Base-by-base conservation (phyloP, 768 basidiomycete species). In the Udeniomyces megalosporus region DNA sequence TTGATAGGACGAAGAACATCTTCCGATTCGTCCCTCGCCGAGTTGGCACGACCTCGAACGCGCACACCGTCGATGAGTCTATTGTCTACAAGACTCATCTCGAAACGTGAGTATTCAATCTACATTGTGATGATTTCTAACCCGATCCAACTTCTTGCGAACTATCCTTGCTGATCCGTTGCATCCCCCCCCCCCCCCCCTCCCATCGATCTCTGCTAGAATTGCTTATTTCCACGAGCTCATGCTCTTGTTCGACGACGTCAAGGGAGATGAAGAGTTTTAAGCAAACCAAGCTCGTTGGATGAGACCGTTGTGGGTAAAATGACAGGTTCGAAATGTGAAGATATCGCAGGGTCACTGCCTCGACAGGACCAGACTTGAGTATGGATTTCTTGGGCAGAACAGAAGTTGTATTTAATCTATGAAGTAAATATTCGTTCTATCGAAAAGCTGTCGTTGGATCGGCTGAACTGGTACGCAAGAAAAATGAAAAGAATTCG, bases 1-100 rank as follows among this genome's bases (percentile, higher is more conserved):
- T n/a, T n/a, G n/a, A n/a, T n/a, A n/a, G n/a, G n/a, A n/a, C n/a
- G n/a, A n/a, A n/a, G n/a, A n/a, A 35, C 15, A 63, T 63, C 56
- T 63, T 44, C 62, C 62, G 62, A 28, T 63, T 63, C 35, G 55
- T 50, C 11, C 62, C 62, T 0, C 46, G 47, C 34, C 48, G 62
- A 26, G 38, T 22, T 10, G 49, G 53, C 26, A 26, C 53, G 1
- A 46, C 42, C 20, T 20, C 35, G 3, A 46, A 48, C 42, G 35
- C 29, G 2, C 57, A 60, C 59, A 60, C 47, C 4, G 47, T 60
- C 34, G 26, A 26, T 58, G 11, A 20, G 5, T 11, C 26, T 29
- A 26, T 38, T 12, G 29, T 22, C 29, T 32, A 8, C 47, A n/a
- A 48, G 11, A 7, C 38, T 28, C 54, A 14, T 42, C 24, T 29